Base-by-base conservation (phyloP, 148 eudicot genomes). In the Suaeda aralocaspica region DNA sequence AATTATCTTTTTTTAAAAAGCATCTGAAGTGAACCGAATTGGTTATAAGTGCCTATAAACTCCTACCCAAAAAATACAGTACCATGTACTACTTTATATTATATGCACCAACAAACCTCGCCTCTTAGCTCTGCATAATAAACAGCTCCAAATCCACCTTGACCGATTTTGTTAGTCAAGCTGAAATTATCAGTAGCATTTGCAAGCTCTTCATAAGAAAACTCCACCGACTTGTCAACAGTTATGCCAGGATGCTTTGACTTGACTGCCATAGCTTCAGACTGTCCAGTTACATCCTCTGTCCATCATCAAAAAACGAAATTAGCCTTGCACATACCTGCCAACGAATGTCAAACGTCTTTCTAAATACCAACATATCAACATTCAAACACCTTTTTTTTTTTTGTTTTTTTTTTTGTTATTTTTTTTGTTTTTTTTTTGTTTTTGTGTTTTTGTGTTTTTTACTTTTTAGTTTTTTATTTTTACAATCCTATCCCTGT, bases 71-170 rank as follows among this genome's bases (percentile, higher is more conserved):
- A 41, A 29, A 63, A 69, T 26, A 75, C 4, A 3, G 41, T 3
- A 8, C 8, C 8, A 36, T 36, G 41, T 36, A 9, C n/a, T n/a
- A n/a, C n/a, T n/a, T n/a, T n/a, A n/a, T n/a, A n/a, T n/a, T 21
- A 19, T 22, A 76, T 45, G 58, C 51, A 41, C 15, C 59, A 34
- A 52, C 90, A 73, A 68, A 92, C 98, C 96, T 92, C 96, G 78
- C 96, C 94, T 81, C 92, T 84, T 72, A 92, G 80, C 86, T 92
- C 98, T n/a, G 84, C 98, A 81, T 88, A 92, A 78, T 88, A 92
- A 82, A 92, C 98, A 74, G 89, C 85, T 59, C 96, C 98, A 76
- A 90, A 92, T 45, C 98, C 98, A 77, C 98, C 98, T 84, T 89
- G 76, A 63, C 97, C 97, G 72, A 92, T 92, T 80, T 92, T 89